phyloP scores from a whole-genome alignment of 805 yeast species.

The Yarrowia sp. region DNA sequence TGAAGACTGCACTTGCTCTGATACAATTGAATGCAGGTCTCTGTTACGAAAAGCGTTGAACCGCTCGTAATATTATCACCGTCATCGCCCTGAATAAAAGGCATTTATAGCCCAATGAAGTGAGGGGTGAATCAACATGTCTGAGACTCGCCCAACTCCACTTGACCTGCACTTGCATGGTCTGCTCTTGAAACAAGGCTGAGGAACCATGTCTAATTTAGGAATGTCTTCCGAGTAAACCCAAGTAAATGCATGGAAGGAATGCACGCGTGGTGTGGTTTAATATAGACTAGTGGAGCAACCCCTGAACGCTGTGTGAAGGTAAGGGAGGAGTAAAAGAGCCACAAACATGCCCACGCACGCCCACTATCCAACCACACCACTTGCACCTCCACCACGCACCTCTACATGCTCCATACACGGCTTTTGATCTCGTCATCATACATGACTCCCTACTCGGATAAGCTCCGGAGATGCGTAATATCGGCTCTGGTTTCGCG shows the following conservation, averaged over 20 bases:
- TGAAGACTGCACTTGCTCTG: too few species aligned
- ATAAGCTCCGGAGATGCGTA: conserved; percentile 18
- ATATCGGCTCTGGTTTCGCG: background rate
- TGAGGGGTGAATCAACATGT: too few species aligned
- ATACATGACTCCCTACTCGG: background rate
- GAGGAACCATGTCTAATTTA: background rate
- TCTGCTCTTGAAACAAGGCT: background rate
- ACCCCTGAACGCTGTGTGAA: too few species aligned
- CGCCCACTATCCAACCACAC: too few species aligned
- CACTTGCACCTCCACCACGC: background rate
- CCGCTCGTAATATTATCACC: too few species aligned
- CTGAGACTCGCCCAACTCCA: too few species aligned
- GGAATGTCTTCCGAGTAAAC: background rate
- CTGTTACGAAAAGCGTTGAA: too few species aligned
- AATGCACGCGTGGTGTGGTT: background rate
- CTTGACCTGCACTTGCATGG: background rate
- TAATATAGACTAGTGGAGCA: background rate
- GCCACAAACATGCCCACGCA: too few species aligned
- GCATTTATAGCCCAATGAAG: too few species aligned
- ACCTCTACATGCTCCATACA: background rate
- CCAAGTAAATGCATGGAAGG: background rate
- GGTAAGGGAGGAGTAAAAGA: too few species aligned
- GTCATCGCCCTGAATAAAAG: too few species aligned
- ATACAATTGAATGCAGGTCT: too few species aligned
- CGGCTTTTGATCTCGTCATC: background rate